Evolutionary conservation across 768 basidiomycete genomes (phyloP).

Genomic region (Lyophyllum semitale): DNA sequence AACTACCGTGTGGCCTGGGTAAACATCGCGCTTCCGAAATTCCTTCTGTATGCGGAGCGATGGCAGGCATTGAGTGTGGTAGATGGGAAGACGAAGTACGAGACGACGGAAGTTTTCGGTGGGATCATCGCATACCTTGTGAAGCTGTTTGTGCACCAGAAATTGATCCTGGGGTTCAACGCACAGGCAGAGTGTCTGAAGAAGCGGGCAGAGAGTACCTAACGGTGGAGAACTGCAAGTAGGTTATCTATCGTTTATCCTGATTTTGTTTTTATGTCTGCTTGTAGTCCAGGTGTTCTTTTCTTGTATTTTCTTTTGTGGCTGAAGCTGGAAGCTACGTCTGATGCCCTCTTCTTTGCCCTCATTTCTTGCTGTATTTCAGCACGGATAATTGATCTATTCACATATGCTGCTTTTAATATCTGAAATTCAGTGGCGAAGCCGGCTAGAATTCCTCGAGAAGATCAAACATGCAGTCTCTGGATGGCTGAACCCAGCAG

Average conservation of each 20-base stretch:
- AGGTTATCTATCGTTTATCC: not conserved
- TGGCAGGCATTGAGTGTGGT: slow-evolving; percentile 64
- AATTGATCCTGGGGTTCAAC: slow-evolving; percentile 45
- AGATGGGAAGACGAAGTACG: slow-evolving; percentile 60
- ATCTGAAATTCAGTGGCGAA: not conserved
- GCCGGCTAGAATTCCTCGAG: slow-evolving; percentile 5
- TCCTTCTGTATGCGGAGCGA: slow-evolving; percentile 54
- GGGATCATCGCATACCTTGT: slow-evolving; percentile 58
- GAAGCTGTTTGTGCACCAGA: slow-evolving; percentile 40
- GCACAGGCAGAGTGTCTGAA: slow-evolving; percentile 65
- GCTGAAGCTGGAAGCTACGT: too few species aligned
- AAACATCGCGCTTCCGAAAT: slow-evolving; percentile 38
- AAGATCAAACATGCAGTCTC: slow-evolving; percentile 4
- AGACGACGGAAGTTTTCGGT: slow-evolving; percentile 61
- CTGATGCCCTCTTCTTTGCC: too few species aligned
- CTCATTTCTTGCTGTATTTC: too few species aligned
- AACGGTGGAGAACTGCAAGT: not conserved
- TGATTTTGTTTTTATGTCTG: too few species aligned
- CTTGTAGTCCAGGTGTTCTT: too few species aligned
- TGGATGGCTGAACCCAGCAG: not conserved
- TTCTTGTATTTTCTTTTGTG: too few species aligned
- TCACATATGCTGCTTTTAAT: too few species aligned
- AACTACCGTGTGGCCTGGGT: slow-evolving; percentile 62
- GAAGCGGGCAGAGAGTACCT: slow-evolving; percentile 42
- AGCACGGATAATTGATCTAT: too few species aligned